Conservation (phyloP, 23 red algal genomes). For the Cyanidiococcus yangmingshanensis region DNA sequence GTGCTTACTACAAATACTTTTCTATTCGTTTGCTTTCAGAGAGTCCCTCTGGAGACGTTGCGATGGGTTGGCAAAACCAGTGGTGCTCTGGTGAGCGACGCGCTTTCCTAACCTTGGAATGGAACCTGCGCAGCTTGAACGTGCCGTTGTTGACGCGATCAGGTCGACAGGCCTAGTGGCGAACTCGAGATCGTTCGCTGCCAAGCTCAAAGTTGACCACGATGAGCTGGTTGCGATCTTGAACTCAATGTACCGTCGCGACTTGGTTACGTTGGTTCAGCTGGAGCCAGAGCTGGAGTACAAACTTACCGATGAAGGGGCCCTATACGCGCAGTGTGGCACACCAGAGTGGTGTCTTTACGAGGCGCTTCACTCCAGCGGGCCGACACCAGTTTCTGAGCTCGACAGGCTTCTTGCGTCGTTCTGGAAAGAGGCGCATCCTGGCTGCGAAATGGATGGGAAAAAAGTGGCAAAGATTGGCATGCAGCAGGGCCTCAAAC, state of each 20-base stretch:
- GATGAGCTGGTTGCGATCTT: slow-evolving; percentile 50
- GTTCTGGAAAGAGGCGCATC: background rate
- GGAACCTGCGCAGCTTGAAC: background rate
- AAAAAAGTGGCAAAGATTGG: slow-evolving; percentile 34
- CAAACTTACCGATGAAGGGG: slow-evolving; percentile 60
- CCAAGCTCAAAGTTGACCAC: slow-evolving; percentile 29
- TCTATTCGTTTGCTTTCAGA: too few species aligned
- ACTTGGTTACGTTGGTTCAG: slow-evolving; percentile 38
- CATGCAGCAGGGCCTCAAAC: slow-evolving; percentile 72
- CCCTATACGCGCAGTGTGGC: slow-evolving; percentile 49
- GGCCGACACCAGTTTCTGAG: slow-evolving; percentile 1
- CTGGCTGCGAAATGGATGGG: background rate
- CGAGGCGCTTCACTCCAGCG: background rate
- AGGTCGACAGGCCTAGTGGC: background rate
- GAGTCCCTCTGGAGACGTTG: too few species aligned
- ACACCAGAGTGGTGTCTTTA: slow-evolving; percentile 49
- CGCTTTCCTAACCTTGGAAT: too few species aligned
- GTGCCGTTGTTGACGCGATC: background rate
- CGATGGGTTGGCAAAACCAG: too few species aligned
- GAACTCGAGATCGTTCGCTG: background rate
- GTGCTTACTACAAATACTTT: too few species aligned
- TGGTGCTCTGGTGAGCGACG: too few species aligned
- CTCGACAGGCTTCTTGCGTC: slow-evolving; percentile 5
- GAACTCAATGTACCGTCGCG: slow-evolving; percentile 48
- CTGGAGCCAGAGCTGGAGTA: slow-evolving; percentile 46